Conservation (phyloP, 2,329 filamentous ascomycete species). For the Lojkania enalia region DNA sequence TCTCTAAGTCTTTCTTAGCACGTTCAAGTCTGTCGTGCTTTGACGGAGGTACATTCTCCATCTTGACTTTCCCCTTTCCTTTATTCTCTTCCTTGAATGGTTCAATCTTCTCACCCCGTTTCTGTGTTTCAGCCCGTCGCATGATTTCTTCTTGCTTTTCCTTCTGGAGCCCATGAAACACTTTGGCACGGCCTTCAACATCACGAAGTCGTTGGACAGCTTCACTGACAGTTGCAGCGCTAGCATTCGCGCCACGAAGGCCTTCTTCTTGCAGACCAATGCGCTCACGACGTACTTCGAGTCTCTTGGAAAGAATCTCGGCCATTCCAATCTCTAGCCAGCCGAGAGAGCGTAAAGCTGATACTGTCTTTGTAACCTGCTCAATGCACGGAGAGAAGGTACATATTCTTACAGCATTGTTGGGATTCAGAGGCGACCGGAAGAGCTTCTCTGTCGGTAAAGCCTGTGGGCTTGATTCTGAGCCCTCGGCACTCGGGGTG, state of each 20-base stretch:
- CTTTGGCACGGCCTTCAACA: constrained; percentile 70
- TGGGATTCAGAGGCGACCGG: constrained; percentile 66
- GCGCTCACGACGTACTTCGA: constrained; percentile 82
- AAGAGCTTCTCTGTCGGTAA: constrained; percentile 23
- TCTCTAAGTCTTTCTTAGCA: constrained; percentile 36
- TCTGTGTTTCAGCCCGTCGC: constrained; percentile 42
- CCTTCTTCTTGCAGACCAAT: constrained; percentile 73
- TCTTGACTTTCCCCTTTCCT: constrained; percentile 24
- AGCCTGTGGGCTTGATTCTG: constrained; percentile 10
- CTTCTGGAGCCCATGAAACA: constrained; percentile 59
- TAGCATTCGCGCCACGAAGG: constrained; percentile 66
- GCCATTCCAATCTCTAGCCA: constrained; percentile 96
- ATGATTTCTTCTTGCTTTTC: constrained; percentile 51
- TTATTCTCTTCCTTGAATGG: constrained; percentile 29
- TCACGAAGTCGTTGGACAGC: constrained; percentile 72
- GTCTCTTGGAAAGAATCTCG: constrained; percentile 76
- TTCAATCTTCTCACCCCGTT: constrained; percentile 32
- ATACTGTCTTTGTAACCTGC: constrained; percentile 86
- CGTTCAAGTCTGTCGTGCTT: constrained; percentile 37
- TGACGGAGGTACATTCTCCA: constrained; percentile 28
- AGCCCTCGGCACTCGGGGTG: constrained; percentile 49
- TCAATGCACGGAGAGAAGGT: constrained; percentile 98
- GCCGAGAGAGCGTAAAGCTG: constrained; percentile 74
- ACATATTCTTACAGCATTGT: constrained; percentile 76
- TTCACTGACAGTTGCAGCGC: constrained; percentile 75